phyloP scores from a whole-genome alignment of 805 yeast genomes.

The Pichia heedii region DNA sequence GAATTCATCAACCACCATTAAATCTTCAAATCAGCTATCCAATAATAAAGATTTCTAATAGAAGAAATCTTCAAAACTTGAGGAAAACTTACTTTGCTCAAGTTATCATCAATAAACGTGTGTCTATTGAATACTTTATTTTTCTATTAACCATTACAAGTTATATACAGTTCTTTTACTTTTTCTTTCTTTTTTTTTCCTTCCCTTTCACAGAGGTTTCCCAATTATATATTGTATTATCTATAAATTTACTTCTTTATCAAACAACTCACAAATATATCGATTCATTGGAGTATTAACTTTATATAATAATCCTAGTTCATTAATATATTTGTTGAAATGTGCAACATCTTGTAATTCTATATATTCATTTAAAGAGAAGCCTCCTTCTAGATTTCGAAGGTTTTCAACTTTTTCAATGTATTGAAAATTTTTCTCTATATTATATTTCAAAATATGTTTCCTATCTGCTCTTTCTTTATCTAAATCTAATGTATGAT shows the following conservation, averaged over 20 bases:
- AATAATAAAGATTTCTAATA: too few species aligned
- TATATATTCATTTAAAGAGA: background rate
- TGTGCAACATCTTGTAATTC: background rate
- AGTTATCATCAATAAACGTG: too few species aligned
- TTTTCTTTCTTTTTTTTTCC: too few species aligned
- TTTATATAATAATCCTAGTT: background rate
- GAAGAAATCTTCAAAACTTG: too few species aligned
- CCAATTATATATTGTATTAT: background rate
- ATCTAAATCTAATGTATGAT: background rate
- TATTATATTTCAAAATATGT: too few species aligned
- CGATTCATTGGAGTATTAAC: conserved; percentile 1
- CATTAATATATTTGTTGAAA: conserved; percentile 1
- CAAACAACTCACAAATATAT: background rate
- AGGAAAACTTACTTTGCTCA: too few species aligned
- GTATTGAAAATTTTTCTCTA: background rate
- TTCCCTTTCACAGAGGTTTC: too few species aligned
- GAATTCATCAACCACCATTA: background rate
- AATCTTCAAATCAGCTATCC: background rate
- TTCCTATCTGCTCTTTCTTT: background rate
- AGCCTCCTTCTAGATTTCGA: conserved; percentile 1
- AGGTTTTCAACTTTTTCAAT: background rate
- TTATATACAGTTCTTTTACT: too few species aligned
- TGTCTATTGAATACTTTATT: too few species aligned
- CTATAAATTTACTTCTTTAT: background rate
- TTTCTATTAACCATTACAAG: too few species aligned